Conservation (phyloP, 257 asterid species). For the Lycium barbarum region DNA sequence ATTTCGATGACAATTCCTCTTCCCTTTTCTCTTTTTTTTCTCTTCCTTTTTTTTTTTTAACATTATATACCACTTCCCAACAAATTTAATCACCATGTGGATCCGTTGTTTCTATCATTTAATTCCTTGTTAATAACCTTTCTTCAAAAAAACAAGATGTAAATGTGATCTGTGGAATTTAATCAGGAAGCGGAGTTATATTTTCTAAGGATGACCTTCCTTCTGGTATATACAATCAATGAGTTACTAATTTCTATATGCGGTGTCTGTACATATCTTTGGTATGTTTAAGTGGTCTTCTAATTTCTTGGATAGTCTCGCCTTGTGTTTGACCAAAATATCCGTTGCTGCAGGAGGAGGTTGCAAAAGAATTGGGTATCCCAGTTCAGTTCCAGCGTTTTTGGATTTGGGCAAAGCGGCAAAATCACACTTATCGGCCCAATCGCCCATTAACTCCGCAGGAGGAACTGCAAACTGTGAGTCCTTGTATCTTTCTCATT, state of each 20-base stretch:
- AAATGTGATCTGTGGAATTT: not conserved
- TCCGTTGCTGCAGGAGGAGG: conserved; percentile 75
- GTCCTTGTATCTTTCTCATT: not conserved
- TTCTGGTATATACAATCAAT: not conserved
- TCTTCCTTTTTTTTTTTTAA: not conserved
- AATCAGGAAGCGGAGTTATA: not conserved
- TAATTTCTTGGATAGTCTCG: not conserved
- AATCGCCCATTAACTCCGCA: conserved; percentile 88
- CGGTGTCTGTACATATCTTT: conserved; percentile 6
- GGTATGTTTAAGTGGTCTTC: not conserved
- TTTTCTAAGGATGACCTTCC: conserved; percentile 21
- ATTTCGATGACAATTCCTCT: conserved; percentile 24
- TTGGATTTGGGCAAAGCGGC: conserved; percentile 98
- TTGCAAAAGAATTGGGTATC: conserved; percentile 83
- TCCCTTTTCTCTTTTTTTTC: not conserved
- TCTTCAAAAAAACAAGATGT: conserved; percentile 1
- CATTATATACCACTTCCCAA: not conserved
- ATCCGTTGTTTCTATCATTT: conserved; percentile 13
- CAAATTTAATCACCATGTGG: not conserved
- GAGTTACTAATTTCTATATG: conserved; percentile 16
- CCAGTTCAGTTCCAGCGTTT: conserved; percentile 93
- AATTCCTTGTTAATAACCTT: not conserved
- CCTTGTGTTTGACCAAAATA: not conserved
- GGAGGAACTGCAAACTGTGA: conserved; percentile 87
- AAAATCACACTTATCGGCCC: conserved; percentile 97